phyloP scores from a whole-genome alignment of 257 asterid genomes.

The Fraxinus quadrangulata region DNA sequence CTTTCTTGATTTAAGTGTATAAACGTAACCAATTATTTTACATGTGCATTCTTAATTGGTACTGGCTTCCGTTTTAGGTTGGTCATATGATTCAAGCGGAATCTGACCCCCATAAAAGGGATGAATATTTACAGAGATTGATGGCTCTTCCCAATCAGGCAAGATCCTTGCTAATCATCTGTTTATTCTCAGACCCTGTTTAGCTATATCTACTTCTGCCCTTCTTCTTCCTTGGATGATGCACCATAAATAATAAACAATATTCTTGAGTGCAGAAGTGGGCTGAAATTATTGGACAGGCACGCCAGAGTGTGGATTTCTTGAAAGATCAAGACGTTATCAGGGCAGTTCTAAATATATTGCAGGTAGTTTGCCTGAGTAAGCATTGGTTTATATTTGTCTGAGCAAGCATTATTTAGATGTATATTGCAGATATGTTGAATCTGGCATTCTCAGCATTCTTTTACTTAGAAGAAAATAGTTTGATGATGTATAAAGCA shows the following conservation, averaged over 20 bases:
- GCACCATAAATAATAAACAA: neutral
- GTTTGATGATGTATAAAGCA: neutral
- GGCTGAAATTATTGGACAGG: conserved; percentile 94
- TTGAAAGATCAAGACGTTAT: conserved; percentile 88
- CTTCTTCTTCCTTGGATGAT: conserved; percentile 12
- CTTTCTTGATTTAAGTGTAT: neutral
- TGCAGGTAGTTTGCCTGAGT: conserved; percentile 66
- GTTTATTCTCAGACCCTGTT: conserved; percentile 12
- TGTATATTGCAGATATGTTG: neutral
- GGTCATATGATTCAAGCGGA: conserved; percentile 96
- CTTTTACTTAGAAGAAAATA: neutral
- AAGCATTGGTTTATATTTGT: conserved; percentile 10
- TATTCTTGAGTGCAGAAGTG: conserved; percentile 69
- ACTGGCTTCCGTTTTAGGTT: conserved; percentile 51
- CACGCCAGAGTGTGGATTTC: conserved; percentile 82
- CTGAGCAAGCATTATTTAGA: conserved; percentile 10
- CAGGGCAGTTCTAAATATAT: conserved; percentile 86
- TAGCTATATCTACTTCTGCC: neutral
- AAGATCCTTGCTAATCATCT: conserved; percentile 20
- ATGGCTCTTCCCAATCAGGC: conserved; percentile 97
- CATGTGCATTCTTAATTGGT: conserved; percentile 1
- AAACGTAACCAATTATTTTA: neutral
- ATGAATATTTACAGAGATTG: conserved; percentile 83
- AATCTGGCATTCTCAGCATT: neutral
- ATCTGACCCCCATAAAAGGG: conserved; percentile 86